phyloP scores from a whole-genome alignment of 805 yeast species.

The Sugiyamaella smithiae region DNA sequence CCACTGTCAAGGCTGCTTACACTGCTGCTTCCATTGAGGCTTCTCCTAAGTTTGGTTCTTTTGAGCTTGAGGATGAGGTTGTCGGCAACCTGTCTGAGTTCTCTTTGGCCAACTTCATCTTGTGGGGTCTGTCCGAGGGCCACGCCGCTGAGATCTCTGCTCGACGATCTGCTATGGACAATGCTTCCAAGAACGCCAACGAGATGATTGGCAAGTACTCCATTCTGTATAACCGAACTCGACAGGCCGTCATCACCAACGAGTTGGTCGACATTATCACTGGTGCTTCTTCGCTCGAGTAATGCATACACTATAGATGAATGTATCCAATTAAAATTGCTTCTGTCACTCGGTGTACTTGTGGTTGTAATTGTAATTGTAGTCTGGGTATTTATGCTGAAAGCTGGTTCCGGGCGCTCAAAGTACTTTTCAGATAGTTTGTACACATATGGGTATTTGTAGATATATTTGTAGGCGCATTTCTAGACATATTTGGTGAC shows the following conservation, averaged over 20 bases:
- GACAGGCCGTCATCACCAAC: constrained; percentile 99
- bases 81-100: constrained; percentile 63
- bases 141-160: constrained; percentile 97
- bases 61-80: constrained; percentile 68
- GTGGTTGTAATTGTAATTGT: no score
- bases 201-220: constrained; percentile 97
- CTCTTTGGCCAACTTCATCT: constrained; percentile 84
- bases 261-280: constrained; percentile 99
- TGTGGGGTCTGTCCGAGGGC: constrained; percentile 94
- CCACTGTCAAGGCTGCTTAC: constrained; percentile 64
- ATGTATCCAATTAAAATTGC: no score
- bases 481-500: no score
- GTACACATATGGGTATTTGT: no score
- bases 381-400: no score
- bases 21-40: constrained; percentile 68
- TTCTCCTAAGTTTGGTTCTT: constrained; percentile 82
- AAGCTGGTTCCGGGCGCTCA: no score
- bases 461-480: no score
- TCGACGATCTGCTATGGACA: constrained; percentile 99
- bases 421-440: no score
- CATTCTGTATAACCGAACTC: constrained; percentile 97
- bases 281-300: constrained; percentile 98
- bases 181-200: constrained; percentile 99
- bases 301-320: constrained; percentile 29
- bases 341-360: no score